Percentiles rank a stretch among this genome's conserved stretches.
Evolutionary conservation across 2,329 filamentous ascomycete species (phyloP).

Genomic region (Plectosphaerella sp.): DNA sequence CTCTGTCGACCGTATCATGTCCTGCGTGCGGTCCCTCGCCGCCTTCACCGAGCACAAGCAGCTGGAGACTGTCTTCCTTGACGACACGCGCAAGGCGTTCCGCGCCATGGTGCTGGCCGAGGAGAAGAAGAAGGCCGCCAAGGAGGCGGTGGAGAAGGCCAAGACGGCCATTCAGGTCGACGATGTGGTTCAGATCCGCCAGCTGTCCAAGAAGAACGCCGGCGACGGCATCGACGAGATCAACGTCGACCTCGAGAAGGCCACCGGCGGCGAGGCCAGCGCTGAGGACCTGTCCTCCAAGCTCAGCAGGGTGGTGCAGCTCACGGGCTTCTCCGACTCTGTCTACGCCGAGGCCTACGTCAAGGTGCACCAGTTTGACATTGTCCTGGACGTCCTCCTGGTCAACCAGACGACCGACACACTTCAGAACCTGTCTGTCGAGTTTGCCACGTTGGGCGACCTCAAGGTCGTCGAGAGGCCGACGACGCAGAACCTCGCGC

Average conservation of each 20-base stretch:
- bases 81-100: conserved; percentile 95
- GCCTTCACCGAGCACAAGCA: conserved; percentile 89
- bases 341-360: conserved; percentile 99
- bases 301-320: conserved; percentile 90
- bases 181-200: conserved; percentile 87
- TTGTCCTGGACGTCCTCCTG: conserved; percentile 90
- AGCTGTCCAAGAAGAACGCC: conserved; percentile 87
- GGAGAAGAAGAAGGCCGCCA: conserved; percentile 95
- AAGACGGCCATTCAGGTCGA: conserved; percentile 95
- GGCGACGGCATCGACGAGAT: conserved; percentile 79
- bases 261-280: conserved; percentile 81
- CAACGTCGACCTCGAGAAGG: conserved; percentile 86
- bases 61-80: conserved; percentile 85
- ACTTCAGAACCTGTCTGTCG: conserved; percentile 92
- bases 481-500: conserved; percentile 90
- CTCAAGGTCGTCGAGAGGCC: conserved; percentile 96
- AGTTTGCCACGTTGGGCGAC: conserved; percentile 97
- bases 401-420: conserved; percentile 98
- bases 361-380: conserved; percentile 98
- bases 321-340: conserved; percentile 96
- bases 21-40: conserved; percentile 85
- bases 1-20: conserved; percentile 98
- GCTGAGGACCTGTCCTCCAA: conserved; percentile 89
- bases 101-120: conserved; percentile 95
- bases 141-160: conserved; percentile 87